These are phyloP conservation scores for Xylaria sp. DNA, from an alignment of 2,329 filamentous ascomycete genomes.

Conservation along the genomic window DNA sequence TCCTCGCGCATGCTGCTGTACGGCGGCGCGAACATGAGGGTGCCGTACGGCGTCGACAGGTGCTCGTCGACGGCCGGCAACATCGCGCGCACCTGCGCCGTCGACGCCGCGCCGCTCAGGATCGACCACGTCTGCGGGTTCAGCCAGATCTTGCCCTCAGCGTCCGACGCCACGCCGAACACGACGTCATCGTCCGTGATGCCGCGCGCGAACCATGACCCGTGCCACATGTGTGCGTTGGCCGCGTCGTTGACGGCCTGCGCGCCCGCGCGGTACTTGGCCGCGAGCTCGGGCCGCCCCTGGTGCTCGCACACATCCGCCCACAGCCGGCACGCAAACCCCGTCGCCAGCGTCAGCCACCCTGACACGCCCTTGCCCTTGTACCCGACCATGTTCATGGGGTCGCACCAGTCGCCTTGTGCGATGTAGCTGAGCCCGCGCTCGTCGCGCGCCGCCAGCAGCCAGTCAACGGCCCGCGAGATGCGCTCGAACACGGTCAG, in stretches of 20 bases:
- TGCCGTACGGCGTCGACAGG: constrained; percentile 58
- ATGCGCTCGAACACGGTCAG: constrained; percentile 61
- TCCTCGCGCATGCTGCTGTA: constrained; percentile 63
- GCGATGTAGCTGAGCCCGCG: constrained; percentile 62
- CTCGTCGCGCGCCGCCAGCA: constrained; percentile 55
- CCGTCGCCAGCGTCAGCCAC: constrained; percentile 63
- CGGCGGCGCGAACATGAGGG: constrained; percentile 61
- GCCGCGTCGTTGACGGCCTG: constrained; percentile 55
- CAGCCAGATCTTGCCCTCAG: constrained; percentile 62
- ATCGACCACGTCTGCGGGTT: constrained; percentile 63
- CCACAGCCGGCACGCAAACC: constrained; percentile 59
- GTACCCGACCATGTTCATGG: constrained; percentile 67
- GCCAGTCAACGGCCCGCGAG: constrained; percentile 63
- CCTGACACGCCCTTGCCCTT: constrained; percentile 63
- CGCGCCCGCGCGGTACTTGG: constrained; percentile 52
- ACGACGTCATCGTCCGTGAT: constrained; percentile 61
- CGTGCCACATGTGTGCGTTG: constrained; percentile 60
- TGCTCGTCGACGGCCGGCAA: constrained; percentile 56
- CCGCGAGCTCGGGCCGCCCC: constrained; percentile 47
- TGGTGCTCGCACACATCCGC: constrained; percentile 56
- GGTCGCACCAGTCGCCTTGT: constrained; percentile 66
- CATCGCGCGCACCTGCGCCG: constrained; percentile 50
- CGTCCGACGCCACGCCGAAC: constrained; percentile 57
- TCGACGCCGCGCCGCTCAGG: constrained; percentile 55
- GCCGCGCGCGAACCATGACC: constrained; percentile 61